Percentiles rank a stretch among this genome's conserved stretches.
Evolutionary conservation across 164 flowering plant species (phyloP).

Genomic region (Pachysandra terminalis): DNA sequence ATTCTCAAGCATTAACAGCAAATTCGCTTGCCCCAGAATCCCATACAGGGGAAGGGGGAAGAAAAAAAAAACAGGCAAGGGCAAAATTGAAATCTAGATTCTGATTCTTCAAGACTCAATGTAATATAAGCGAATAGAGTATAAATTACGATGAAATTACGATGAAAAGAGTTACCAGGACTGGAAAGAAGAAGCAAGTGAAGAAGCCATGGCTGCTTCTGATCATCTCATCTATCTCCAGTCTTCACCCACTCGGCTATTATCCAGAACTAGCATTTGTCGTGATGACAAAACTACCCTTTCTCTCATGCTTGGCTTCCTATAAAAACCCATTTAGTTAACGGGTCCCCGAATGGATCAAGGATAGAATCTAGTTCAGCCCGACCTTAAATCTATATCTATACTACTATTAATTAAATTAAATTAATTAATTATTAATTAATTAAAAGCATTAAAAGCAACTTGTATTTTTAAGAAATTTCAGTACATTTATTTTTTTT

Average conservation of each 20-base stretch:
- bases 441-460: no score
- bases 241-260: neutral
- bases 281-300: no score
- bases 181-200: constrained; percentile 33
- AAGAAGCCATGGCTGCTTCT: constrained; percentile 36
- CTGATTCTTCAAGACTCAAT: neutral
- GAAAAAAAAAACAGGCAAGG: neutral
- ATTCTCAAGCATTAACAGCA: neutral
- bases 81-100: neutral
- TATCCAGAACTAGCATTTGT: neutral
- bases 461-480: no score
- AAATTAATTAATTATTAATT: no score
- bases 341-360: no score
- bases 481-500: no score
- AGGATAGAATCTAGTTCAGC: no score
- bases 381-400: no score
- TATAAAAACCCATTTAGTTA: no score
- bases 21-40: neutral
- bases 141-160: neutral
- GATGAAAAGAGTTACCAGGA: constrained; percentile 23
- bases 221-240: neutral
- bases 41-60: neutral
- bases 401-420: no score
- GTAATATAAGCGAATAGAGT: neutral
- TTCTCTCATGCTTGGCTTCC: no score